Base-by-base conservation (phyloP, 257 asterid species). In the Solanum pennellii region DNA sequence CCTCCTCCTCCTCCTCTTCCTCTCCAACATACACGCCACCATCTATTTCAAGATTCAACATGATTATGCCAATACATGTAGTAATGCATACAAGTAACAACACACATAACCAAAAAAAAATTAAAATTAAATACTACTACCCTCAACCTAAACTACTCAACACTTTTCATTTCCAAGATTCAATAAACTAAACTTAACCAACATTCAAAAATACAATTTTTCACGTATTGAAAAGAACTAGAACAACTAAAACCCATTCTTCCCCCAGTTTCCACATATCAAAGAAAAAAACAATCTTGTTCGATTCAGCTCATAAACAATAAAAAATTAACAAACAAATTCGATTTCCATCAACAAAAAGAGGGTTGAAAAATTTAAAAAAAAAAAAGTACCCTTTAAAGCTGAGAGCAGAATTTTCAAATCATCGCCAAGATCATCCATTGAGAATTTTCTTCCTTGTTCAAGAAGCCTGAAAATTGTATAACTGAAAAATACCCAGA, bases 1-100 rank as follows among this genome's bases (percentile, higher is more conserved):
- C 94, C 31, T 91, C 95, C 7, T 90, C 94, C 25, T 92, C 95
- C 83, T 86, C 92, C 44, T 89, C 95, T 83, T 91, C 98, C 47
- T 86, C 95, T 59, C 89, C 98, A 65, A 89, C 93, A 65, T 86
- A 82, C 86, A 88, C 86, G 86, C 88, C 88, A 71, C 71, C 85
- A 87, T 83, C 77, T n/a, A 88, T 72, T 83, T 42, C 71, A 82
- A 82, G 42, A 83, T 45, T 56, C 85, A 73, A 62, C 87, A 66
- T 71, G 27, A 45, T 47, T 59, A 45, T 25, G 12, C 72, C 83
- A 73, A 49, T 18, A 86, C 41, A 84, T 20, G 47, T 69, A 35
- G 59, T 56, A 56, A 56, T 42, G 25, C 27, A 37, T 41, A 77
- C 25, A 18, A 66, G 41, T 42, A 85, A 41, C 25, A 29, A 21